Evolutionary conservation across 1,284 basidiomycete genomes (phyloP).

Genomic region (Inonotus obliquus): DNA sequence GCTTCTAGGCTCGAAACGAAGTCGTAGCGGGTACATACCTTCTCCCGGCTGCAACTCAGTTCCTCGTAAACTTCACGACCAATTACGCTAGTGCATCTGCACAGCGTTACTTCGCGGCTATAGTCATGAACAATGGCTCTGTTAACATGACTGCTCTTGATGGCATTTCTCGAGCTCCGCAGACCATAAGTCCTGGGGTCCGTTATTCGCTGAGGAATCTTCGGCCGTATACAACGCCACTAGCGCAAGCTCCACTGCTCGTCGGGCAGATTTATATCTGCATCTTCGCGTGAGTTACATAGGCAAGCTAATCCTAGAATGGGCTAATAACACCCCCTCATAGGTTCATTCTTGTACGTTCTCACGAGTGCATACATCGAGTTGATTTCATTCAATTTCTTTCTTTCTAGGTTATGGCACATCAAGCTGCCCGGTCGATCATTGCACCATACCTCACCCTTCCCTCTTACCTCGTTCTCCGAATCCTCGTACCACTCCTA

Average conservation of each 20-base stretch:
- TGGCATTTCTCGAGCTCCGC: conserved; percentile 39
- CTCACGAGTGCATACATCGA: background rate
- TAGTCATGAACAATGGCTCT: conserved; percentile 18
- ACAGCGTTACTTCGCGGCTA: conserved; percentile 29
- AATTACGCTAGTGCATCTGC: conserved; percentile 28
- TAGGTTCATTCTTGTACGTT: background rate
- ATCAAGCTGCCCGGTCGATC: conserved; percentile 37
- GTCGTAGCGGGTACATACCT: conserved; percentile 30
- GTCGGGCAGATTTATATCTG: conserved; percentile 47
- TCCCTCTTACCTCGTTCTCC: conserved; percentile 34
- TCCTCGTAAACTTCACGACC: conserved; percentile 24
- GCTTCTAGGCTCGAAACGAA: conserved; percentile 29
- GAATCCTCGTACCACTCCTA: conserved; percentile 34
- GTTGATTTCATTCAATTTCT: background rate
- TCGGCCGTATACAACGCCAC: conserved; percentile 43
- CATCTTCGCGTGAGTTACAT: conserved; percentile 34
- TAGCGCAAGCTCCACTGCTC: conserved; percentile 47
- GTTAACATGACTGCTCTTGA: conserved; percentile 39
- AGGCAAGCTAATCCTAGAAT: background rate
- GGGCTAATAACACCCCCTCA: background rate
- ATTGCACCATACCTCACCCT: conserved; percentile 39
- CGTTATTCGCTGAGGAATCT: conserved; percentile 38
- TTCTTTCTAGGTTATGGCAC: conserved; percentile 36
- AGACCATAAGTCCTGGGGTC: conserved; percentile 39
- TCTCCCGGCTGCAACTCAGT: conserved; percentile 25